These are phyloP conservation scores for Bombardia bombarda DNA, from an alignment of 495 filamentous ascomycete genomes.

Conservation along the genomic window DNA sequence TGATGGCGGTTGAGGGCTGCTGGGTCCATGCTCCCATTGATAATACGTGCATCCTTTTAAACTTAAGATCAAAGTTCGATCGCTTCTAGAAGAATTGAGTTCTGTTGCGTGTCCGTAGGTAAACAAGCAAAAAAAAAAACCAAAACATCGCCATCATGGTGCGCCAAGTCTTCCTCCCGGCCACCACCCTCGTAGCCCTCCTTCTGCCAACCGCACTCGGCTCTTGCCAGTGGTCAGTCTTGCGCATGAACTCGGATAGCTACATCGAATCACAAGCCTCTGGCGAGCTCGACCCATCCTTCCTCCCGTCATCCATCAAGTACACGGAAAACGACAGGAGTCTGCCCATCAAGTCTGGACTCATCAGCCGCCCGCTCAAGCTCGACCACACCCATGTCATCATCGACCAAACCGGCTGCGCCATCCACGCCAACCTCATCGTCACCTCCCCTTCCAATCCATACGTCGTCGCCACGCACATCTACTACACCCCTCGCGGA, in stretches of 20 bases:
- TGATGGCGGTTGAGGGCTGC: too few species aligned
- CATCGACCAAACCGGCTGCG: neutral
- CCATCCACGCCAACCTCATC: neutral
- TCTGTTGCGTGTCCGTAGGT: too few species aligned
- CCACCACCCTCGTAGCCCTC: neutral
- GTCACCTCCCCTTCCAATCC: neutral
- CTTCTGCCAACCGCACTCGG: neutral
- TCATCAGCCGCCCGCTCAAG: neutral
- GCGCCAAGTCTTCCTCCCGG: neutral
- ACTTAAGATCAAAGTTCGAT: too few species aligned
- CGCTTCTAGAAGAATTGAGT: too few species aligned
- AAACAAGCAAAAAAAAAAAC: too few species aligned
- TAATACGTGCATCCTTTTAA: too few species aligned
- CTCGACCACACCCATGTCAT: neutral
- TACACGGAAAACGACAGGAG: neutral
- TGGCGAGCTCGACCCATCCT: neutral
- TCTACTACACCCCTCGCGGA: neutral
- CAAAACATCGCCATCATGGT: too few species aligned
- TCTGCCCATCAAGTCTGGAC: neutral
- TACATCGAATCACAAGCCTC: neutral
- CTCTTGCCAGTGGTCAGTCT: neutral
- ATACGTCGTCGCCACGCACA: neutral
- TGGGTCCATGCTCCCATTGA: too few species aligned
- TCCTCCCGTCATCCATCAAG: neutral
- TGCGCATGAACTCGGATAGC: neutral